A percentile compares a stretch with the other conserved stretches of the same genome.
These are phyloP conservation scores for Wallacemonas collosoma DNA, from an alignment of 208 protist species.

Conservation along the genomic window DNA sequence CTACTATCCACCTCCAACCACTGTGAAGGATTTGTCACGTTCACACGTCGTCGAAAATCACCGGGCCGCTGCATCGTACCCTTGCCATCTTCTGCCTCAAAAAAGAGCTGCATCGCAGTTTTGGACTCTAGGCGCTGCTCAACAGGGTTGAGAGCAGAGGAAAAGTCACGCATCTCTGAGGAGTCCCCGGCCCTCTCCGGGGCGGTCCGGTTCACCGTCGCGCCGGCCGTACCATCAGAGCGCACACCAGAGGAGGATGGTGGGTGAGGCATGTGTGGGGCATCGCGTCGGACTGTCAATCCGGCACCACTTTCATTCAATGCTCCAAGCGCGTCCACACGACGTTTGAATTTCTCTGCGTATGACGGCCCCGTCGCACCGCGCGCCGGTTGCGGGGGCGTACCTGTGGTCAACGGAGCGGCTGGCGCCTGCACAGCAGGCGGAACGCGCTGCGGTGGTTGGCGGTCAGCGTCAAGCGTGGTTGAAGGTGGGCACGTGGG, in stretches of 20 bases:
- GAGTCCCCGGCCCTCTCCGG: too few species aligned
- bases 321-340: conserved; percentile 5
- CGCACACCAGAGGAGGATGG: too few species aligned
- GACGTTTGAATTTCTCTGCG: conserved; percentile 14
- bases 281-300: not conserved
- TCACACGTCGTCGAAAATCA: conserved; percentile 7
- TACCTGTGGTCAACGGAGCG: too few species aligned
- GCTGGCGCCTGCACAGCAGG: too few species aligned
- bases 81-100: conserved; percentile 1
- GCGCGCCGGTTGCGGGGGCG: not conserved
- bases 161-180: too few species aligned
- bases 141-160: too few species aligned
- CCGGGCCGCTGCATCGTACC: conserved; percentile 5
- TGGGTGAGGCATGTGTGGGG: too few species aligned
- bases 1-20: not conserved
- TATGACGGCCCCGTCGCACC: not conserved
- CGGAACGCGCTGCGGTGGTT: too few species aligned
- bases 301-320: conserved; percentile 7
- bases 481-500: not conserved
- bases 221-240: too few species aligned
- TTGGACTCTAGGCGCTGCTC: not conserved
- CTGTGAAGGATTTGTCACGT: conserved; percentile 1
- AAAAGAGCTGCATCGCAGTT: conserved; percentile 14
- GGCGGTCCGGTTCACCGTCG: too few species aligned
- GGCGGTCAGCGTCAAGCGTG: not conserved